phyloP scores from a whole-genome alignment of 2,329 filamentous ascomycete genomes.

The Metarhizium anisopliae region DNA sequence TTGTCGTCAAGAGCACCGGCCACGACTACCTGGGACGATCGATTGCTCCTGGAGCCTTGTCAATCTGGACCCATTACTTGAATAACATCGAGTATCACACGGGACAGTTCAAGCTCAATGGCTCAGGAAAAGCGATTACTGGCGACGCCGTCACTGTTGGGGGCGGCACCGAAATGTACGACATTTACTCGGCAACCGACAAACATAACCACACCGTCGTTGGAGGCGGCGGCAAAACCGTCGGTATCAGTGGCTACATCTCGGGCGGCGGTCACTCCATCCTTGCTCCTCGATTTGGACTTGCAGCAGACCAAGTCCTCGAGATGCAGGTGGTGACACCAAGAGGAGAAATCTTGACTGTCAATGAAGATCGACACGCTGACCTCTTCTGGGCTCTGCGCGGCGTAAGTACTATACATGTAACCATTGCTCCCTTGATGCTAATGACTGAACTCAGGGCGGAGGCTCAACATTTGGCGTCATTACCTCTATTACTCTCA shows the following conservation, averaged over 20 bases:
- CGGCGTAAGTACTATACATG: constrained; percentile 15
- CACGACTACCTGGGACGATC: constrained; percentile 37
- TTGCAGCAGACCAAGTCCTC: constrained; percentile 35
- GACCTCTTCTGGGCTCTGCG: constrained; percentile 30
- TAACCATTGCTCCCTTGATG: background rate
- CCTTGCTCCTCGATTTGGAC: constrained; percentile 27
- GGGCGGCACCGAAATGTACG: constrained; percentile 23
- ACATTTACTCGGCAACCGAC: constrained; percentile 22
- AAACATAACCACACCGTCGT: constrained; percentile 24
- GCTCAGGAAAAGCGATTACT: constrained; percentile 12
- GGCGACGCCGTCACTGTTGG: constrained; percentile 25
- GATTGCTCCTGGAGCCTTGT: constrained; percentile 40
- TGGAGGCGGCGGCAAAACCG: too few species aligned
- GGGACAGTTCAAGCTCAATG: constrained; percentile 29
- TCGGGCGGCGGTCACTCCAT: constrained; percentile 29
- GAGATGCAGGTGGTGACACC: constrained; percentile 31
- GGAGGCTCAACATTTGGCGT: constrained; percentile 1
- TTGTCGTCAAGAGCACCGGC: constrained; percentile 31
- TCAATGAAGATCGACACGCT: constrained; percentile 22
- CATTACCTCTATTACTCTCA: constrained; percentile 6
- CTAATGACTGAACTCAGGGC: background rate
- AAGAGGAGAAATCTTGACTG: constrained; percentile 23
- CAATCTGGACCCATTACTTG: constrained; percentile 44
- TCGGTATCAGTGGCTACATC: too few species aligned
- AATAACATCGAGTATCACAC: constrained; percentile 27